Base-by-base conservation (phyloP, 2,329 filamentous ascomycete species). In the Fusarium nanum region DNA sequence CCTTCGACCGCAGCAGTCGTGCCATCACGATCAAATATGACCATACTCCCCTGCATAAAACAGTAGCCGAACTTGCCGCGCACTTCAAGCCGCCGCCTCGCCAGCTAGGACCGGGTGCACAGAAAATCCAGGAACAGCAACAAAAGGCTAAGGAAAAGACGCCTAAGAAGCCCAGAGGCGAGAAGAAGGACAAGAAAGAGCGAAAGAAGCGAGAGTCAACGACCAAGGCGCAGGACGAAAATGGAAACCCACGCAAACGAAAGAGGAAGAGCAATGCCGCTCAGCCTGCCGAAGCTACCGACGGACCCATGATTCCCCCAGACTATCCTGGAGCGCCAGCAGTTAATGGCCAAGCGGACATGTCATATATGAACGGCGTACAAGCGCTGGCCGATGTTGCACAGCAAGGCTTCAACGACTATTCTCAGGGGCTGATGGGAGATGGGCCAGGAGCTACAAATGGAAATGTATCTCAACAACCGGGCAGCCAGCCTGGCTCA, bases 31-130 rank as follows among this genome's bases (percentile, higher is more conserved):
- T 89, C 56, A 85, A 85, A 60, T 88, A 89, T 70, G 82, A 85
- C 32, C 87, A 89, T 70, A 87, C 84, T 0, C 84, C 83, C 6
- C 72, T 89, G n/a, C 87, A 89, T 74, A 84, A 81, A 72, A 87
- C 86, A 0, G 86, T 89, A 7, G 81, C 78, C 2, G 78, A 89
- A 48, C 76, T 88, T 25, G 79, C 82, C 12, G 81, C 84, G 7
- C 77, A 82, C 40, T 83, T 86, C 56, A 81, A 81, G 28, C 86
- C 85, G 7, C 79, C 83, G 16, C 83, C 84, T 8, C 74, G 77
- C 8, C 75, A 76, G 41, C 67, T 74, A 34, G 75, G 73, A 12
- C 75, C 71, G 27, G 73, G 63, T 14, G 64, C 70, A 6, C 76
- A 77, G 59, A 78, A 73, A 48, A 62, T 66, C 20, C 63, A 61